Base-by-base conservation (phyloP, 2,329 filamentous ascomycete genomes). In the Karstenula rhodostoma region DNA sequence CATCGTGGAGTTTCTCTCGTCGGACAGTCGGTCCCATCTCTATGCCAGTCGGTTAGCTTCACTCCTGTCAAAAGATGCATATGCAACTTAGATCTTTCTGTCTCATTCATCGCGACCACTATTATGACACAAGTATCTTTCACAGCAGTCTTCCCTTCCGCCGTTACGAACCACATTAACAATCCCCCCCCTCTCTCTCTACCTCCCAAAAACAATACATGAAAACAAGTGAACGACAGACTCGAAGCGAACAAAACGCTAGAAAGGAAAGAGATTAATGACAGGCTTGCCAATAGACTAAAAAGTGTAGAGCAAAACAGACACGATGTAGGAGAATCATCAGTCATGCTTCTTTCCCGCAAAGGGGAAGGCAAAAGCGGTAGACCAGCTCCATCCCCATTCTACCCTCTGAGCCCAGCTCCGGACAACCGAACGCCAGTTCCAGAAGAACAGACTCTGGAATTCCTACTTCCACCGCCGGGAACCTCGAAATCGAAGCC, bases 351-450 rank as follows among this genome's bases (percentile, higher is more conserved):
- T 65, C 52, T 51, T 46, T 25, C 32, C 42, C 27, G n/a, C 13
- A 32, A 29, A 43, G 52, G 53, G 13, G 17, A 27, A 32, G 52
- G 67, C 25, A 46, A 17, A 48, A 54, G 52, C 54, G 48, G 52
- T 67, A 57, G 67, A 58, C 69, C 67, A 72, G 65, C 63, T 67
- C 70, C 69, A 73, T 42, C 68, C 70, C 62, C 69, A 74, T 29
- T 73, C 72, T 42, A 74, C 57, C 57, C 65, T 66, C 50, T 55
- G 62, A 53, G 58, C 56, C 61, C 58, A 66, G 61, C 63, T 60
- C 58, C 61, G 67, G 53, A 64, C 63, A 56, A 46, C 62, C 53
- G 56, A 73, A 73, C 68, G 70, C 71, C 72, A 67, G 53, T 59
- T 59, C 66, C 63, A 57, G 32, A 52, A 50, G 56, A 59, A 61